phyloP scores from a whole-genome alignment of 2,329 filamentous ascomycete species.

The Ceratocystis colombiana region DNA sequence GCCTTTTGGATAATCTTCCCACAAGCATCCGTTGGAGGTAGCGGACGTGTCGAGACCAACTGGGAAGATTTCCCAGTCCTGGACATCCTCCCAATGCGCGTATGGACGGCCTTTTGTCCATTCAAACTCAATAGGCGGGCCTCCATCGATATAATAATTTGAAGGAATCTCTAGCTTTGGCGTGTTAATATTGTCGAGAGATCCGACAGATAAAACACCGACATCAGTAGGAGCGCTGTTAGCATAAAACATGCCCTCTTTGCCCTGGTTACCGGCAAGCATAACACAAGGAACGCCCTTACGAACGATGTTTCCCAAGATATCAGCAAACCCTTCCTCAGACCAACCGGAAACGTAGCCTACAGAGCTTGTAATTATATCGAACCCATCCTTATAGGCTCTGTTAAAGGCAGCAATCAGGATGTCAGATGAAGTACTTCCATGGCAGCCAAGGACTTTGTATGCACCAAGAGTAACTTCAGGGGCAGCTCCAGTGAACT shows the following conservation, averaged over 20 bases:
- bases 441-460: constrained; percentile 48
- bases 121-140: constrained; percentile 34
- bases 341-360: constrained; percentile 44
- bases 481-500: constrained; percentile 43
- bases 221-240: constrained; percentile 41
- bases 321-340: constrained; percentile 42
- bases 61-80: constrained; percentile 42
- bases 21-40: constrained; percentile 42
- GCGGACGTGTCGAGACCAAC: constrained; percentile 41
- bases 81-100: constrained; percentile 35
- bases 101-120: constrained; percentile 37
- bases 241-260: constrained; percentile 39
- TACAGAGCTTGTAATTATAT: constrained; percentile 48
- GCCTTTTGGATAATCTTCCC: constrained; percentile 40
- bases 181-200: constrained; percentile 40
- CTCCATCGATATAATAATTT: constrained; percentile 35
- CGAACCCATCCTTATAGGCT: constrained; percentile 49
- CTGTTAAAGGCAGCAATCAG: constrained; percentile 50
- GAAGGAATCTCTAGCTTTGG: constrained; percentile 38
- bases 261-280: constrained; percentile 45
- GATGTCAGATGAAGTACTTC: constrained; percentile 44
- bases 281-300: constrained; percentile 44
- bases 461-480: constrained; percentile 48
- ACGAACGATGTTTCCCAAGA: constrained; percentile 44
- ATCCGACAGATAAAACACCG: constrained; percentile 41